These are phyloP conservation scores for Penicillium macrosclerotiorum DNA, from an alignment of 495 filamentous ascomycete genomes.

Conservation along the genomic window DNA sequence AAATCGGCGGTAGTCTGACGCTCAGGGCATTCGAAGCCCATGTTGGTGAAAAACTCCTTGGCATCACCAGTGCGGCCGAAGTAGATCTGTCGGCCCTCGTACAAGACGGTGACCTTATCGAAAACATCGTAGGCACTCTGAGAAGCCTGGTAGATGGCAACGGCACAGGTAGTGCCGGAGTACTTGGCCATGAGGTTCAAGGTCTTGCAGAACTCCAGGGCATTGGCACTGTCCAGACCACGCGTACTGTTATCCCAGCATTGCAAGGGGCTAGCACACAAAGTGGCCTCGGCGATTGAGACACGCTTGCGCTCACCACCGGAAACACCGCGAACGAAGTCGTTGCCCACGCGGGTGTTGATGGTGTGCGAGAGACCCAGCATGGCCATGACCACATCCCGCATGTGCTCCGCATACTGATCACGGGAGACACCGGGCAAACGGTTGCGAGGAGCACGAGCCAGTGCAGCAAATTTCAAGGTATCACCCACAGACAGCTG, in stretches of 20 bases:
- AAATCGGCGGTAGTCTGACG: constrained; percentile 72
- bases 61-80: constrained; percentile 62
- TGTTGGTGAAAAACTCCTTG: constrained; percentile 61
- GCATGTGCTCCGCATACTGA: constrained; percentile 45
- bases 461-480: constrained; percentile 53
- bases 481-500: constrained; percentile 61
- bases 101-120: constrained; percentile 57
- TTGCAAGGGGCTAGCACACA: constrained; percentile 62
- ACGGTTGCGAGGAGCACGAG: constrained; percentile 38
- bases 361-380: constrained; percentile 52
- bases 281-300: constrained; percentile 51
- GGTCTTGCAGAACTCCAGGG: constrained; percentile 65
- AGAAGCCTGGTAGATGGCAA: constrained; percentile 76
- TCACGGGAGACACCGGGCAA: constrained; percentile 37
- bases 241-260: constrained; percentile 84
- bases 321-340: constrained; percentile 73
- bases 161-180: constrained; percentile 67
- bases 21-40: constrained; percentile 63
- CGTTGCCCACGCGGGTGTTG: constrained; percentile 57
- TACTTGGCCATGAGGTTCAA: constrained; percentile 67
- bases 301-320: constrained; percentile 75
- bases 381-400: constrained; percentile 56
- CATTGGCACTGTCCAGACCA: constrained; percentile 76
- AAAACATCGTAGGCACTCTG: constrained; percentile 71
- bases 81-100: constrained; percentile 65